These are phyloP conservation scores for Fusarium coffeatum DNA, from an alignment of 2,329 filamentous ascomycete genomes.

Conservation along the genomic window DNA sequence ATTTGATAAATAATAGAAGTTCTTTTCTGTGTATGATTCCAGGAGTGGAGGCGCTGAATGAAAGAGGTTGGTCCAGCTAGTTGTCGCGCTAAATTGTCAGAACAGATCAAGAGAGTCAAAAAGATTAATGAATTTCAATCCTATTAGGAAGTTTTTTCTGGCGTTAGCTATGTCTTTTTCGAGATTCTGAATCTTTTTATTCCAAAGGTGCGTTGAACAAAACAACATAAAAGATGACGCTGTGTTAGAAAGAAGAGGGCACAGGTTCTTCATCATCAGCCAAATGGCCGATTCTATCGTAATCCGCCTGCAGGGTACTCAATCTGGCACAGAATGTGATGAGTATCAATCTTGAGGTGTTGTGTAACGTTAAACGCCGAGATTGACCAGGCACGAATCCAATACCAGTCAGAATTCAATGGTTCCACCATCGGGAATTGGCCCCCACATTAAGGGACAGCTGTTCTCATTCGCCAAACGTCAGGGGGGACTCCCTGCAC, in stretches of 20 bases:
- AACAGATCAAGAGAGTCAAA: too few relatives aligned
- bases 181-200: too few relatives aligned
- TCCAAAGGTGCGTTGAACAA: too few relatives aligned
- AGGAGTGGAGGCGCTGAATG: too few relatives aligned
- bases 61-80: too few relatives aligned
- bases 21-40: too few relatives aligned
- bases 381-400: neutral
- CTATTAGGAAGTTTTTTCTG: too few relatives aligned
- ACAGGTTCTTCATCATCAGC: neutral
- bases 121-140: too few relatives aligned
- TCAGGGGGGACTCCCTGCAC: conserved; percentile 28
- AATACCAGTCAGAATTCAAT: conserved; percentile 5
- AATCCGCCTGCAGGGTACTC: neutral
- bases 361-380: neutral
- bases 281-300: neutral
- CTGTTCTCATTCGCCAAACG: conserved; percentile 32
- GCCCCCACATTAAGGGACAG: conserved; percentile 39
- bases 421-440: neutral
- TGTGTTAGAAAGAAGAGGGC: neutral
- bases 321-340: neutral
- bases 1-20: too few relatives aligned
- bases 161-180: too few relatives aligned
- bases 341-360: neutral
- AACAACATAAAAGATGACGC: too few relatives aligned
- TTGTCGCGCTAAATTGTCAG: too few relatives aligned